Evolutionary conservation across 2,329 filamentous ascomycete species (phyloP).

Genomic region (Penicillium sp.): DNA sequence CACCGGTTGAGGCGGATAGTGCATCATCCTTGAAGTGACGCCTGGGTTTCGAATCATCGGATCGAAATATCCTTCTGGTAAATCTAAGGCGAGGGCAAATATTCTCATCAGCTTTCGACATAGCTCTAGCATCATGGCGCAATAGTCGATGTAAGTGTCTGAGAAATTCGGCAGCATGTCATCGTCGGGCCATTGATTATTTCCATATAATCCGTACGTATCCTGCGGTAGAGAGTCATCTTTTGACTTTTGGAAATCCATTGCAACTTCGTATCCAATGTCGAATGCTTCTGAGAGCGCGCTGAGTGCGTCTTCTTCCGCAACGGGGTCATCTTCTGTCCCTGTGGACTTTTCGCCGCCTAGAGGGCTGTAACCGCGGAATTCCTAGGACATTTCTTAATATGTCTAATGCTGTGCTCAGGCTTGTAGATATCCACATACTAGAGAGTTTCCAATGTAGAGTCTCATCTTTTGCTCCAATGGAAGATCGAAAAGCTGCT

Average conservation of each 20-base stretch:
- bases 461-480: constrained; percentile 46
- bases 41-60: constrained; percentile 35
- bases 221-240: constrained; percentile 17
- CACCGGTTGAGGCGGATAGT: constrained; percentile 41
- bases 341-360: constrained; percentile 21
- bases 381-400: constrained; percentile 17
- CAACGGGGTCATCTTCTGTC: constrained; percentile 15
- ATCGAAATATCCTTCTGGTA: constrained; percentile 41
- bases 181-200: constrained; percentile 26
- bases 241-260: constrained; percentile 15
- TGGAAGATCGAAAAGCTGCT: constrained; percentile 43
- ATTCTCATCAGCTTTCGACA: constrained; percentile 34
- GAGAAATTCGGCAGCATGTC: constrained; percentile 18
- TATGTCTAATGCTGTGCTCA: too few species aligned
- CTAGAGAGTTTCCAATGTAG: constrained; percentile 34
- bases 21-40: constrained; percentile 42
- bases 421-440: background rate
- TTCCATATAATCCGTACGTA: constrained; percentile 21
- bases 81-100: constrained; percentile 41
- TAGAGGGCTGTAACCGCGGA: constrained; percentile 28
- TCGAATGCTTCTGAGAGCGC: constrained; percentile 29
- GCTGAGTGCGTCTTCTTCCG: constrained; percentile 9
- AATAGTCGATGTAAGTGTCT: constrained; percentile 22
- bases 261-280: constrained; percentile 27
- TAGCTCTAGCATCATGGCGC: constrained; percentile 14